Evolutionary conservation across 257 asterid species (phyloP).

Genomic region (Osmanthus fragrans): DNA sequence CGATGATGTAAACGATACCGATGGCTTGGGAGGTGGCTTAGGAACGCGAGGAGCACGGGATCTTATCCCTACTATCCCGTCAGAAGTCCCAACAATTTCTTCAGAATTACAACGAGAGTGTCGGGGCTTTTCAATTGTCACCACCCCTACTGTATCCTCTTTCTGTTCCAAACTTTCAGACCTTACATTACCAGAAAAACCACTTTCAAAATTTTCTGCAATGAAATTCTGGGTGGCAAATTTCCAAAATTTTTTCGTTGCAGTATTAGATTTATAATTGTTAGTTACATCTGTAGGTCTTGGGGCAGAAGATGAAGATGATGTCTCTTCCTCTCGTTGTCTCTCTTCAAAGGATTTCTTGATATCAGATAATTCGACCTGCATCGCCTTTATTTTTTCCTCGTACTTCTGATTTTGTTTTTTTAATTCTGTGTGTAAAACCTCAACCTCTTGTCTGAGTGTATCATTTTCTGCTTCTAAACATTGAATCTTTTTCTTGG

Average conservation of each 20-base stretch:
- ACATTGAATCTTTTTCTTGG: conserved; percentile 36
- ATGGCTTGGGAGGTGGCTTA: conserved; percentile 52
- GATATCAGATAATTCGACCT: conserved; percentile 28
- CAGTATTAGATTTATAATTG: neutral
- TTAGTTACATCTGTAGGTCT: conserved; percentile 14
- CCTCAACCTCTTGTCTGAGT: conserved; percentile 40
- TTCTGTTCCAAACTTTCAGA: conserved; percentile 26
- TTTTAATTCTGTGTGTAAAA: conserved; percentile 35
- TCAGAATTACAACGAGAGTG: conserved; percentile 39
- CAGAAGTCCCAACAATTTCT: conserved; percentile 38
- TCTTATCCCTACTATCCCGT: conserved; percentile 28
- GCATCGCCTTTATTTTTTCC: conserved; percentile 26
- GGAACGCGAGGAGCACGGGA: conserved; percentile 49
- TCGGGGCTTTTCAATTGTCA: conserved; percentile 28
- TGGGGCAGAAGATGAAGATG: conserved; percentile 18
- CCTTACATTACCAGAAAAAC: neutral
- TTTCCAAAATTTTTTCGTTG: conserved; percentile 30
- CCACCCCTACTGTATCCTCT: conserved; percentile 22
- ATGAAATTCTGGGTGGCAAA: conserved; percentile 14
- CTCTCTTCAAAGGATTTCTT: conserved; percentile 38
- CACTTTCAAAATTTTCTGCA: neutral
- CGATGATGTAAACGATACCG: conserved; percentile 23
- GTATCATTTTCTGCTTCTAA: conserved; percentile 46
- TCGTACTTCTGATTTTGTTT: conserved; percentile 34
- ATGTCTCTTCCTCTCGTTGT: neutral